Base-by-base conservation (phyloP, 805 yeast genomes). In the Wickerhamomyces bovis region DNA sequence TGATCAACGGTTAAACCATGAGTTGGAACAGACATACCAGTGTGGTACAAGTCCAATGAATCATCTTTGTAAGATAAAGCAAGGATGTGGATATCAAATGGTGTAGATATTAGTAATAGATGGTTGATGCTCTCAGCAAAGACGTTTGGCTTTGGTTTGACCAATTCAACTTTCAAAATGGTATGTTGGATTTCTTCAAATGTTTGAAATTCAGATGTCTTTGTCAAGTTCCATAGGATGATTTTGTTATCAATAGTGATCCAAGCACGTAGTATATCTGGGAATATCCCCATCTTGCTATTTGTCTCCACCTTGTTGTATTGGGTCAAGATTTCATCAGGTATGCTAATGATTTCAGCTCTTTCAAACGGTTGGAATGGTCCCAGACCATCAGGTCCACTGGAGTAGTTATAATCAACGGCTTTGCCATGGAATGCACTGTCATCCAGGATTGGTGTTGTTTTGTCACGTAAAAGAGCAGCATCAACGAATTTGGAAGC, bases 231-330 rank as follows among this genome's bases (percentile, higher is more conserved):
- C 98, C 98, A 94, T 21, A 95, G 72, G 30, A 85, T 77, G 56
- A 92, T 71, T 56, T 85, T 84, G 61, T 84, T 83, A 59, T 89
- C 97, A 28, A 83, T 78, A 3, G 85, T 80, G 28, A 92, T 75
- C 97, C 97, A 94, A 13, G 90, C 80, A 49, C 95, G 78, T 51
- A 80, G 77, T 26, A 94, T 75, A 48, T 85, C 89, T 0, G 90
- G 78, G 54, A 94, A 81, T 22, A 89, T 67, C 13, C 99, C 99
- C 80, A 87, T 82, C 49, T 82, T 80, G 35, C 89, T 80, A 42
- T 74, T 74, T 44, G 80, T 75, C 57, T 85, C 82, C 6, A 86
- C 75, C 42, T 76, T 74, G 53, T 80, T 81, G 61, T 83, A 78
- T 55, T 85, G 89, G 45, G 82, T 83, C 53, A 85, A 77, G 51